Evolutionary conservation across 2,329 filamentous ascomycete species (phyloP).

Genomic region (Orbilia quercus): DNA sequence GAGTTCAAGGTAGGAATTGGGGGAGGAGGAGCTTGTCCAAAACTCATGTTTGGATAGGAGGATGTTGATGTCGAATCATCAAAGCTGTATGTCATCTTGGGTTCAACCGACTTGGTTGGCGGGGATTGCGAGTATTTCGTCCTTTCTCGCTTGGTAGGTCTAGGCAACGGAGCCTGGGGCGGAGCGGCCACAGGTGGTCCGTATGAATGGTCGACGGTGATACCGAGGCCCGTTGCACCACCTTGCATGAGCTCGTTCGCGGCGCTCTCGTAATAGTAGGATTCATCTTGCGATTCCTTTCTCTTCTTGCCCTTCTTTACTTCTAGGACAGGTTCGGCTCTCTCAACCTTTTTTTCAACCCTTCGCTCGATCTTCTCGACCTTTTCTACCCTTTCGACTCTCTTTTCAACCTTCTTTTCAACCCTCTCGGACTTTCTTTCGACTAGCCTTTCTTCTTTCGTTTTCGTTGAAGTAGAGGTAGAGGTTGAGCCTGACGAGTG

Average conservation of each 20-base stretch:
- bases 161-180: conserved; percentile 37
- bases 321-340: conserved; percentile 40
- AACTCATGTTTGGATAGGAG: conserved; percentile 46
- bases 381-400: conserved; percentile 1
- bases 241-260: conserved; percentile 36
- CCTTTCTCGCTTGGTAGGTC: conserved; percentile 47
- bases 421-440: conserved; percentile 29
- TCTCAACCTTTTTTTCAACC: conserved; percentile 30
- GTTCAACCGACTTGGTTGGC: conserved; percentile 29
- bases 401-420: conserved; percentile 34
- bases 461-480: conserved; percentile 26
- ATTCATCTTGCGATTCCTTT: conserved; percentile 54
- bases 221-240: conserved; percentile 48
- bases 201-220: conserved; percentile 45
- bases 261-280: conserved; percentile 42
- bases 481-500: conserved; percentile 37
- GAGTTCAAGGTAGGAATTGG: conserved; percentile 33
- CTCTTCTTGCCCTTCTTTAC: conserved; percentile 54
- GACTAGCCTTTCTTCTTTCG: conserved; percentile 28
- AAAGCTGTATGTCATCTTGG: conserved; percentile 54
- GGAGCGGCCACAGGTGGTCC: conserved; percentile 43
- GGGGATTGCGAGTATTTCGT: conserved; percentile 54
- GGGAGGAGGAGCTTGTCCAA: conserved; percentile 54
- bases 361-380: conserved; percentile 14
- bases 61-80: conserved; percentile 57